Evolutionary conservation across 2,329 filamentous ascomycete genomes (phyloP).

Genomic region (Xylariaceae sp.): DNA sequence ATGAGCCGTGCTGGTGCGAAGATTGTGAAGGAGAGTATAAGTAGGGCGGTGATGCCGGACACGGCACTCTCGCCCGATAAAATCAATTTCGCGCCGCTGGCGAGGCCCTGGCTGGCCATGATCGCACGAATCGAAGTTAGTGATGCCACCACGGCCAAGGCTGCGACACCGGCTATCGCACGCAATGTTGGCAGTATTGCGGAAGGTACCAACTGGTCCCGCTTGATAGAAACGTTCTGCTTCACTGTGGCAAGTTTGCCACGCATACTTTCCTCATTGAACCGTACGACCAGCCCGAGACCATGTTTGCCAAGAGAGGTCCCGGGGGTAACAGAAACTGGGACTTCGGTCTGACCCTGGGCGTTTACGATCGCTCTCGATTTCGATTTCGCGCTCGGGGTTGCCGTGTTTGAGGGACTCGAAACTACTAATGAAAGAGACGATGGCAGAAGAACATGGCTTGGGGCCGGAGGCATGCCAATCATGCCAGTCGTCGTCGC

Average conservation of each 20-base stretch:
- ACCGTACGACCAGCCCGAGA: background rate
- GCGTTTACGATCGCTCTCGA: background rate
- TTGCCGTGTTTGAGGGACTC: background rate
- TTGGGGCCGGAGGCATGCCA: background rate
- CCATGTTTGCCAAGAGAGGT: background rate
- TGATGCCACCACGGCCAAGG: background rate
- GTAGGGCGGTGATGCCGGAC: background rate
- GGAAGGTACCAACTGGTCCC: background rate
- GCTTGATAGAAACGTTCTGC: background rate
- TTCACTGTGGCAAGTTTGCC: background rate
- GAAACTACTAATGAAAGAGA: no score
- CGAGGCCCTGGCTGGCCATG: background rate
- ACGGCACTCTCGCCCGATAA: background rate
- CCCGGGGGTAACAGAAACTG: no score
- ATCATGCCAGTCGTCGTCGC: no score
- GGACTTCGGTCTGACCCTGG: background rate
- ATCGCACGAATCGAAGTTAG: background rate
- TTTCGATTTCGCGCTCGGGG: background rate
- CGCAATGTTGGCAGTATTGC: background rate
- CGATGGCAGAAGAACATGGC: no score
- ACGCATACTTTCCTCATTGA: background rate
- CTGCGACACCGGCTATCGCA: background rate
- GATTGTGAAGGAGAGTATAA: slow-evolving; percentile 2
- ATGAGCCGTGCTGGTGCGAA: background rate
- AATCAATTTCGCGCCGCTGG: background rate